Conservation (phyloP, 2,329 filamentous ascomycete species). For the Pyrenophora teres region DNA sequence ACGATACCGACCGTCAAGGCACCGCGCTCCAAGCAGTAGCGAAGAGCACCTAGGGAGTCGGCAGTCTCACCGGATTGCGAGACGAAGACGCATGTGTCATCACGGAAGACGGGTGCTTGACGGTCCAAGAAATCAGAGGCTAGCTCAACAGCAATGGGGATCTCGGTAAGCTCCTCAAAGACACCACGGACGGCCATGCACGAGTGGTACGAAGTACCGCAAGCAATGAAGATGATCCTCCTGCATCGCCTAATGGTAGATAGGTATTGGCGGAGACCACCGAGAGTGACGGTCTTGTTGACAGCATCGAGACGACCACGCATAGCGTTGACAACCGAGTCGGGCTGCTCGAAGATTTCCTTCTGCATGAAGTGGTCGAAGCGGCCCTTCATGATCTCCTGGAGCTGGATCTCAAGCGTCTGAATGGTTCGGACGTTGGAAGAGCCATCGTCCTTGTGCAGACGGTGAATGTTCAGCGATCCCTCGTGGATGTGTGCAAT, state of each 20-base stretch:
- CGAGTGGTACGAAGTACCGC: conserved; percentile 97
- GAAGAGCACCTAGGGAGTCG: conserved; percentile 93
- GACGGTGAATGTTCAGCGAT: conserved; percentile 96
- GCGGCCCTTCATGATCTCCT: conserved; percentile 99
- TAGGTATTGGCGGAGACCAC: conserved; percentile 95
- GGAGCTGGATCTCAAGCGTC: conserved; percentile 96
- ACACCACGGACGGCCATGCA: conserved; percentile 99
- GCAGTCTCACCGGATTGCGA: conserved; percentile 99
- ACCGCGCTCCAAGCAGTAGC: conserved; percentile 97
- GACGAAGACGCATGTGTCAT: conserved; percentile 98
- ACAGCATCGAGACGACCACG: conserved; percentile 92
- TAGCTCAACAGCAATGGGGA: conserved; percentile 94
- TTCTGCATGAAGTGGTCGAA: conserved; percentile 99
- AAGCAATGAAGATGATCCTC: conserved; percentile 98
- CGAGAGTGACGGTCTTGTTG: conserved; percentile 94
- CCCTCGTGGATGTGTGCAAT: conserved; percentile 99
- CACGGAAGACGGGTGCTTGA: conserved; percentile 96
- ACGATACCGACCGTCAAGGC: conserved; percentile 97
- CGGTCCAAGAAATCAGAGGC: conserved; percentile 98
- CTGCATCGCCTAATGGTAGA: conserved; percentile 94
- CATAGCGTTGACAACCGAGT: conserved; percentile 99
- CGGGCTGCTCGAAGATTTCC: conserved; percentile 99
- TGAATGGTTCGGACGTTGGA: conserved; percentile 98
- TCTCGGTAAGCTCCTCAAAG: conserved; percentile 97
- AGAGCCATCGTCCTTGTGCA: conserved; percentile 94